Evolutionary conservation across 2,329 filamentous ascomycete genomes (phyloP), one percentile per base, ranked within the genome.

Genomic region (Apiospora pterosperma): DNA sequence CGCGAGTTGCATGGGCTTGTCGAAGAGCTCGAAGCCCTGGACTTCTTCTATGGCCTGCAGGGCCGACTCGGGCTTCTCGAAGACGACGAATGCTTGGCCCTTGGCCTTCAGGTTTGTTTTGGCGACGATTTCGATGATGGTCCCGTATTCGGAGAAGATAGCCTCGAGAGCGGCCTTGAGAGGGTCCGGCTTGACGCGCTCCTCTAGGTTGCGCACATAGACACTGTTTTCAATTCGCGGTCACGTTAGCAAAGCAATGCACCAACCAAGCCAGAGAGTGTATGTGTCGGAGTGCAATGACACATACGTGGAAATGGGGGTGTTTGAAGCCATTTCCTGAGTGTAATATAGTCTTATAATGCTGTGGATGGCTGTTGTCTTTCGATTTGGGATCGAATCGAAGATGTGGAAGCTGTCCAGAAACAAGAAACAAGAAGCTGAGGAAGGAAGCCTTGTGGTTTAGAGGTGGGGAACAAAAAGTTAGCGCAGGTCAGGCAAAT

Each of bases 61-160:
- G 4, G 94, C 94, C n/a, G 89, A 87, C 63, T 93, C 91, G n/a
- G 90, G 82, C 67, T 83, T 86, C 71, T 96, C 93, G 76, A 93
- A 98, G 58, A 98, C 93, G 61, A 99, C 81, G 75, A 99, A 99
- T 0, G 96, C 96, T 79, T 99, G 96, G 14, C 96, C 96, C 76
- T 96, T 97, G 52, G 93, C 92, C 76, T 92, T 94, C 36, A 98
- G 79, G 77, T 96, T 97, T 68, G 88, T 92, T 82, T 97, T 97
- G 55, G 92, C 92, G 66, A 97, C 86, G 62, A 97, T 87, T 68
- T 97, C 93, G 71, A 97, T 80, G 67, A 97, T 88, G 64, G 83
- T 89, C 68, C 96, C 96, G 78, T 96, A 97, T 77, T 97, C 92
- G 68, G 89, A 89, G 80, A 98, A 98, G 73, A 98, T 85, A 68